Evolutionary conservation across 2,329 filamentous ascomycete genomes (phyloP).

Genomic region (Leptosphaerulina australis): DNA sequence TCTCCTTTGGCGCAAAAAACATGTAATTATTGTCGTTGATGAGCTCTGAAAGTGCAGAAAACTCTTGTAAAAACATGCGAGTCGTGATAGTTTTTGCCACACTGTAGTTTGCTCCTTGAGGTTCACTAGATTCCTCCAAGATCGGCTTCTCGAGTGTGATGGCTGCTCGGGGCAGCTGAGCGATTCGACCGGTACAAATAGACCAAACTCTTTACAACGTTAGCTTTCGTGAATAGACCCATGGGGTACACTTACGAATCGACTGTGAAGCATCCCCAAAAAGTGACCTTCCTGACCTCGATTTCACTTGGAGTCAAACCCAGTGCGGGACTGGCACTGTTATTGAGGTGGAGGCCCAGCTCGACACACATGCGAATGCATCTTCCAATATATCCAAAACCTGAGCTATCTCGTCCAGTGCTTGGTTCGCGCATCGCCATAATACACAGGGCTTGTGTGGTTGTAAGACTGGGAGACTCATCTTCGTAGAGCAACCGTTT

Average conservation of each 20-base stretch:
- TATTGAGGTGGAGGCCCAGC: constrained; percentile 67
- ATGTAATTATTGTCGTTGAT: constrained; percentile 74
- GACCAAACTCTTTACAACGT: constrained; percentile 49
- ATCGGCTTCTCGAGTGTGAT: constrained; percentile 56
- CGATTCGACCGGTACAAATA: constrained; percentile 55
- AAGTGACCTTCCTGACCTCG: constrained; percentile 58
- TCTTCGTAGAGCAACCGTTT: constrained; percentile 63
- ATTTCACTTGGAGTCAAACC: constrained; percentile 51
- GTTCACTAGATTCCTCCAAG: constrained; percentile 64
- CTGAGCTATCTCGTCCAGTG: constrained; percentile 72
- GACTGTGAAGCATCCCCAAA: constrained; percentile 60
- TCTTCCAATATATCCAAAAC: constrained; percentile 74
- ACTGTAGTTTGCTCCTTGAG: constrained; percentile 44
- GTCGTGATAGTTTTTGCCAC: constrained; percentile 32
- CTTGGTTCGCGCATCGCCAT: constrained; percentile 79
- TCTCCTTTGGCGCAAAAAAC: constrained; percentile 72
- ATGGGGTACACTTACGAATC: constrained; percentile 51
- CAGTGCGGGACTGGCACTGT: constrained; percentile 40
- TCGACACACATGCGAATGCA: constrained; percentile 75
- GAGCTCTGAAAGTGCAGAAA: constrained; percentile 74
- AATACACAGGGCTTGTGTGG: constrained; percentile 75
- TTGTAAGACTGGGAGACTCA: constrained; percentile 69
- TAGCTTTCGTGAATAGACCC: background rate
- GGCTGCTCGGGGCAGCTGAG: constrained; percentile 56
- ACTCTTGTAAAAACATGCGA: constrained; percentile 55